Evolutionary conservation across 2,329 filamentous ascomycete species (phyloP).

Genomic region (Calonectria naviculata): DNA sequence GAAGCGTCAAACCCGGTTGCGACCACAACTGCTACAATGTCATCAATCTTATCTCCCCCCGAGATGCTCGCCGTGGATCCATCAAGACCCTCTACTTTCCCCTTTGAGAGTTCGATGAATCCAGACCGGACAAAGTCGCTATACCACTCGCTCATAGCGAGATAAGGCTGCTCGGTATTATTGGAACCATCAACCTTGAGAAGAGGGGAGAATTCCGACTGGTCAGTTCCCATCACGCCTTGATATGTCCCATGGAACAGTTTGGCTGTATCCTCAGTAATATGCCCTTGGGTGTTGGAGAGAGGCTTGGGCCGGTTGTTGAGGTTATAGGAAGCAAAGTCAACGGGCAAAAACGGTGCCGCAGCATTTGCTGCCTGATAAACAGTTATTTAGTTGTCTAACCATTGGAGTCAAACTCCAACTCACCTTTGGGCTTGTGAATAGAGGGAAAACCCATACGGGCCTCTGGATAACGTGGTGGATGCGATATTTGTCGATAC

Average conservation of each 20-base stretch:
- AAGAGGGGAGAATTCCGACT: conserved; percentile 59
- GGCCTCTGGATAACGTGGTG: conserved; percentile 78
- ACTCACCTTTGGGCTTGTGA: conserved; percentile 62
- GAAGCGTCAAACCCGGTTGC: conserved; percentile 81
- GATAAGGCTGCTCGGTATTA: conserved; percentile 66
- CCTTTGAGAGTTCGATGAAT: conserved; percentile 62
- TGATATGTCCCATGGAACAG: conserved; percentile 64
- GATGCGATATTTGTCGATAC: conserved; percentile 65
- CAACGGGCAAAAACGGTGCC: conserved; percentile 76
- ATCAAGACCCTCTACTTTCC: conserved; percentile 52
- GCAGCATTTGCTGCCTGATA: conserved; percentile 54
- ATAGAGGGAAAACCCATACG: conserved; percentile 76
- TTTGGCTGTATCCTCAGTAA: conserved; percentile 67
- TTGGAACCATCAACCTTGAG: conserved; percentile 53
- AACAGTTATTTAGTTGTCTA: conserved; percentile 1
- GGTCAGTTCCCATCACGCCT: conserved; percentile 62
- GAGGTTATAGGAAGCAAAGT: conserved; percentile 79
- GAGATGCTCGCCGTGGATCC: conserved; percentile 50
- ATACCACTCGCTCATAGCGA: conserved; percentile 79
- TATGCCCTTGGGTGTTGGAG: conserved; percentile 72
- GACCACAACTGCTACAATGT: conserved; percentile 75
- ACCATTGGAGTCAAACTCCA: accelerated
- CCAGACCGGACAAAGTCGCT: conserved; percentile 78
- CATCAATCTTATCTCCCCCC: conserved; percentile 52
- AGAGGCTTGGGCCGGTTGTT: conserved; percentile 69